These are phyloP conservation scores for Colletotrichum trifolii DNA, from an alignment of 2,329 filamentous ascomycete species.

Conservation along the genomic window DNA sequence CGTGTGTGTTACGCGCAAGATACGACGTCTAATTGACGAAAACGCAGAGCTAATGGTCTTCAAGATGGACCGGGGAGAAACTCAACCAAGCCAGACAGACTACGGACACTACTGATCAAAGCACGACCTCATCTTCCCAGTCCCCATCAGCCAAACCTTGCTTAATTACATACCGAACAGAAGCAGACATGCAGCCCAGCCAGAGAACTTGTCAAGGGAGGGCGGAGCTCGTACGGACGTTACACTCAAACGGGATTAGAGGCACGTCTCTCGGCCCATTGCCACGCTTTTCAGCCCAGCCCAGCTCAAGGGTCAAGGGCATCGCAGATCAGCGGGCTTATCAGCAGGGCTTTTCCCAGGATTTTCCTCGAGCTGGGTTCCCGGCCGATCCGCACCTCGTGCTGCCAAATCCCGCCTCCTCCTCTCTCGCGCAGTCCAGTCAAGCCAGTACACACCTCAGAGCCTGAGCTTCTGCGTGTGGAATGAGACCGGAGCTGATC, in stretches of 20 bases:
- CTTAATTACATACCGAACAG: neutral
- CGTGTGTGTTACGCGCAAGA: no score
- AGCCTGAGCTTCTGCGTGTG: no score
- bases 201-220: no score
- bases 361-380: constrained; percentile 21
- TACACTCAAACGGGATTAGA: constrained; percentile 19
- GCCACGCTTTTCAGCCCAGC: constrained; percentile 10
- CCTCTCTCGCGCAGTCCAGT: neutral
- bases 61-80: no score
- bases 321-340: neutral
- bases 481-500: no score
- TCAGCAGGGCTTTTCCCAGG: constrained; percentile 19
- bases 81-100: no score
- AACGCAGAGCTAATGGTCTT: no score
- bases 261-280: neutral
- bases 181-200: neutral
- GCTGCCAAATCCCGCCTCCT: neutral
- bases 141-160: neutral
- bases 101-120: no score
- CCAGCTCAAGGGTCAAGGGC: neutral
- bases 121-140: no score
- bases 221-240: constrained; percentile 5
- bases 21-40: no score
- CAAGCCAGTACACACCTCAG: no score
- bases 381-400: constrained; percentile 20